A percentile compares a stretch with the other conserved stretches of the same genome.
phyloP scores from a whole-genome alignment of 169 alveolate species.

The Cryptosporidium tyzzeri region DNA sequence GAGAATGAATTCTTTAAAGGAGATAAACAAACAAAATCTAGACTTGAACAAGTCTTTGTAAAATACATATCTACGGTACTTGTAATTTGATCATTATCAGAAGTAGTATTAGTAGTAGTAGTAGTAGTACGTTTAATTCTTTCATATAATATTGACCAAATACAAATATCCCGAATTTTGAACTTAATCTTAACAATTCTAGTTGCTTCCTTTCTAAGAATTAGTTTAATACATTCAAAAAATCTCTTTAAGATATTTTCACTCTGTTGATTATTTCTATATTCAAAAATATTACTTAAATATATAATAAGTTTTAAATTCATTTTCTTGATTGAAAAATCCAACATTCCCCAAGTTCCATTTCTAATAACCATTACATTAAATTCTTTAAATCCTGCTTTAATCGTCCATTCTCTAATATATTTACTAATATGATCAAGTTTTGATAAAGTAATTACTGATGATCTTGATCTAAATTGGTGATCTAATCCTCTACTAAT shows the following conservation, averaged over 20 bases:
- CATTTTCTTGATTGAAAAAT: constrained; percentile 49
- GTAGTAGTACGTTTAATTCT: background rate
- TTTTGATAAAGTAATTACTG: background rate
- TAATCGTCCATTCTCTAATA: constrained; percentile 34
- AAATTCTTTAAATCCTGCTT: constrained; percentile 36
- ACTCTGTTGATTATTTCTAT: background rate
- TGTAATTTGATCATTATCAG: background rate
- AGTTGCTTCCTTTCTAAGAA: background rate
- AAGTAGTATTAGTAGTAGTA: background rate
- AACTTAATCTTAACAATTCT: constrained; percentile 13
- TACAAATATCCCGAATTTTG: constrained; percentile 32
- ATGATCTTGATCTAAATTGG: background rate
- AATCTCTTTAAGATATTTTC: background rate
- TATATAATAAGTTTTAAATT: background rate
- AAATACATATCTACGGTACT: constrained; percentile 63
- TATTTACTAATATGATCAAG: too few relatives aligned
- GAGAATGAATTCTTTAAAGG: constrained; percentile 27
- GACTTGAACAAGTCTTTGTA: constrained; percentile 38
- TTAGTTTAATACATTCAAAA: background rate
- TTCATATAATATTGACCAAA: constrained; percentile 68
- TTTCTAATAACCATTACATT: constrained; percentile 49
- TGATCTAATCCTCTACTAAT: background rate
- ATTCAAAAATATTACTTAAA: background rate
- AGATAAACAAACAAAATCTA: constrained; percentile 32
- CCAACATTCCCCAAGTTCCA: constrained; percentile 77